Evolutionary conservation across 2,329 filamentous ascomycete genomes (phyloP), one percentile per base, ranked within the genome.

Genomic region (Neonectria ditissima): DNA sequence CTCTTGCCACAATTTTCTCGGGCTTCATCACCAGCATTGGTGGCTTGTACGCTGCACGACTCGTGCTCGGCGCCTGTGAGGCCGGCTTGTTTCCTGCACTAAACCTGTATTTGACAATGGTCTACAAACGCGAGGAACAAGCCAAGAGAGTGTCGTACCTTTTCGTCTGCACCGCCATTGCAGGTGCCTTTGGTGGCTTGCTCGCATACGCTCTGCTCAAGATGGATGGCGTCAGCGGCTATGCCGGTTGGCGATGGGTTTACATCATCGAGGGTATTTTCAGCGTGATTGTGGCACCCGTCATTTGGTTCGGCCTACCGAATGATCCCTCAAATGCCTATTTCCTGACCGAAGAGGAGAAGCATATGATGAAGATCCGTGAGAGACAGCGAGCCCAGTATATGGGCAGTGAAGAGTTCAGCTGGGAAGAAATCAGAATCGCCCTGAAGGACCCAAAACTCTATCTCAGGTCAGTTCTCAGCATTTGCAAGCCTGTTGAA

Each of bases 61-160:
- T 69, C 1, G 58, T 68, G 13, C 52, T 58, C 24, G 73, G 73
- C 4, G 68, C 66, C 22, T 70, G 64, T 53, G 73, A 75, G 34
- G 69, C 69, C 18, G 73, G 72, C 30, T 52, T 75, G 2, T 73
- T 74, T 41, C 73, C 73, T n/a, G 66, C 65, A 10, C 65, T 75
- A 8, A 72, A 67, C 59, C 9, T 73, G 14, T 75, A 74, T 53
- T 69, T 75, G 24, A 73, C 70, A 26, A 71, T 73, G 61, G 66
- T 74, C 4, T 76, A 75, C 47, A 82, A 83, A 18, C 79, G 82
- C 6, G 81, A 84, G 3, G 87, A 89, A 72, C 79, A 85, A 20
- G 84, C 83, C 2, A 80, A 84, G 14, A 79, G 87, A 3, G 83
- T 87, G 5, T 85, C 85, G 0, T 81, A 84, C 54, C 65, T 75